These are phyloP conservation scores for Marchantia paleacea DNA, from an alignment of 225 moss, liverwort and hornwort species.

Conservation along the genomic window DNA sequence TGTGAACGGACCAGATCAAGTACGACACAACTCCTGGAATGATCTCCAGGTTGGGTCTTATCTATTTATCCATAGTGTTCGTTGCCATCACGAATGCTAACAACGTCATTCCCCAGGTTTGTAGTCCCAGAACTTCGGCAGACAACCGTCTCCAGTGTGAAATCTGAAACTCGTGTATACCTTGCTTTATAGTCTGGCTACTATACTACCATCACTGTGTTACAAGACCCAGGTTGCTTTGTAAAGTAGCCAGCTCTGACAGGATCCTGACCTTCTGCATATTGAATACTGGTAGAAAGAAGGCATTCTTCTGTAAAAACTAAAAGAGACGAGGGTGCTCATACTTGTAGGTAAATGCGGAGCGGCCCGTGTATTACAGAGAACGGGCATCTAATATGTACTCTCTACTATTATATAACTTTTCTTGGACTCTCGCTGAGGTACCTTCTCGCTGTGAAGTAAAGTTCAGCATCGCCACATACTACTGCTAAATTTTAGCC, in stretches of 20 bases:
- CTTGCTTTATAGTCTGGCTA: too few relatives aligned
- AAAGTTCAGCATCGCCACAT: not conserved
- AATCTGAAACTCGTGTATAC: too few relatives aligned
- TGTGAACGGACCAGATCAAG: constrained; percentile 46
- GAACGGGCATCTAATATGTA: constrained; percentile 85
- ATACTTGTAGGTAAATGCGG: constrained; percentile 58
- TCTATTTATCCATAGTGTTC: constrained; percentile 77
- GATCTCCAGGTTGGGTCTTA: constrained; percentile 67
- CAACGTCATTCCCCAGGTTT: constrained; percentile 81
- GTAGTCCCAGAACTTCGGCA: not conserved
- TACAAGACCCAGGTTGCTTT: too few relatives aligned
- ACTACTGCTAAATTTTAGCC: too few relatives aligned
- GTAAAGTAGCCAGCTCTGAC: not conserved
- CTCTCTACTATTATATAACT: constrained; percentile 61
- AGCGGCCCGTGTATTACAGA: constrained; percentile 77
- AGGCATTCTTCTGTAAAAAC: too few relatives aligned
- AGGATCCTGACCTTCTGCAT: too few relatives aligned
- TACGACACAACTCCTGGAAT: constrained; percentile 72
- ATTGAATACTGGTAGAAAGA: too few relatives aligned
- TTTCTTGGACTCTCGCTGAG: constrained; percentile 80
- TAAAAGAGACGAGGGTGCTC: too few relatives aligned
- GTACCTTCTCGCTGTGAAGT: constrained; percentile 25
- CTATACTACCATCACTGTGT: too few relatives aligned
- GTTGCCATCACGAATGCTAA: constrained; percentile 84
- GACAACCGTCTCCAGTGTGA: not conserved